Evolutionary conservation across 305 asterid species (phyloP), one percentile per base, ranked within the genome.

Genomic region (Fraxinus latifolia): DNA sequence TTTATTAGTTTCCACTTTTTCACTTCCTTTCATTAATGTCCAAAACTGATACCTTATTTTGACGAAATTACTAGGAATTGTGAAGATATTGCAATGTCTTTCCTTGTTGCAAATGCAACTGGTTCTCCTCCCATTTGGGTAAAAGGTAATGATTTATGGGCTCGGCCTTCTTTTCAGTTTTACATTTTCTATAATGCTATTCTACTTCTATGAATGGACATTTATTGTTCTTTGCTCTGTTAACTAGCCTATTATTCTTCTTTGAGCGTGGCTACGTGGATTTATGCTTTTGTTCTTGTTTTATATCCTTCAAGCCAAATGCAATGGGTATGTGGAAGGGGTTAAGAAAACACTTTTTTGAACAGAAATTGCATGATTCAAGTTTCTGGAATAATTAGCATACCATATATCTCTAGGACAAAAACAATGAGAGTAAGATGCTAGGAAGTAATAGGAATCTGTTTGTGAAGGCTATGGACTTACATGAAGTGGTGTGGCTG

Each of bases 11-110:
- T 79, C 65, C 65, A 21, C 19, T 47, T 79, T 42, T 19, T 65
- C 77, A 8, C 80, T 12, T 71, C 25, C 25, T 55, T 31, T 62
- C 47, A 47, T 50, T 72, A 76, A 76, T 70, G 37, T 80, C 75
- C 34, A 47, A 58, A 47, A 44, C 50, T 8, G 68, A 79, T 76
- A 44, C 79, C 80, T 25, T 25, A 78, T 77, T 42, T 34, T 67
- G 58, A 27, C 83, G 60, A 71, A 74, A 78, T 80, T 76, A 53
- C 70, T 87, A 93, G 97, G 89, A 94, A 94, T 79, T 94, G 98
- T 76, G 98, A 94, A 89, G 98, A 94, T 88, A 94, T 93, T 81
- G 98, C 97, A 17, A 92, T 94, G 97, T 94, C 97, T 78, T 91
- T 94, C 90, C 94, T 91, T 15, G 91, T 94, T 31, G 98, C 98